These are phyloP conservation scores for Nothophoma quercina DNA, from an alignment of 2,329 filamentous ascomycete genomes.

Conservation along the genomic window DNA sequence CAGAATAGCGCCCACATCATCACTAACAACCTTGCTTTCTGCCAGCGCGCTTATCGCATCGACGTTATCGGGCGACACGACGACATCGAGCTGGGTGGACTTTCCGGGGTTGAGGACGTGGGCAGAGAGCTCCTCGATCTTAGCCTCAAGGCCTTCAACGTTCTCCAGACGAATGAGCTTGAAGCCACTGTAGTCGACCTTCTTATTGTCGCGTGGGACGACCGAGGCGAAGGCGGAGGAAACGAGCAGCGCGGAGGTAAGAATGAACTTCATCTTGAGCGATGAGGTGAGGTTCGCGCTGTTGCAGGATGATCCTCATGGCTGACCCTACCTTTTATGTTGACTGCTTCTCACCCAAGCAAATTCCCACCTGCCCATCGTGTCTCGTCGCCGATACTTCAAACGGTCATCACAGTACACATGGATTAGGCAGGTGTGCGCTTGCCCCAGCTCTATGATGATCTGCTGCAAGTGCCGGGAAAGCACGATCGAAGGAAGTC, in stretches of 20 bases:
- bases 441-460: slow-evolving; percentile 13
- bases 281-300: slow-evolving; percentile 9
- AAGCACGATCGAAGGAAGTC: slow-evolving; percentile 26
- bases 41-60: slow-evolving; percentile 38
- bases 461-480: slow-evolving; percentile 31
- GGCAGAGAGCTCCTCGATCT: slow-evolving; percentile 42
- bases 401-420: slow-evolving; percentile 14
- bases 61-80: slow-evolving; percentile 45
- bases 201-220: slow-evolving; percentile 37
- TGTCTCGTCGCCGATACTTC: slow-evolving; percentile 18
- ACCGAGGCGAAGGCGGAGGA: slow-evolving; percentile 33
- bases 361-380: slow-evolving; percentile 32
- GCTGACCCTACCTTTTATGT: slow-evolving; percentile 24
- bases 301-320: background rate
- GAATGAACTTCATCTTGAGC: slow-evolving; percentile 40
- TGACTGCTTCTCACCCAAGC: background rate
- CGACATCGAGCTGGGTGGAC: slow-evolving; percentile 40
- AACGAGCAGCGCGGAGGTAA: slow-evolving; percentile 36
- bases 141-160: slow-evolving; percentile 31
- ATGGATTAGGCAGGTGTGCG: slow-evolving; percentile 36
- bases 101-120: slow-evolving; percentile 46
- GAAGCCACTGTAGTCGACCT: slow-evolving; percentile 48
- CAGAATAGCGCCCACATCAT: slow-evolving; percentile 46
- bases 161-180: slow-evolving; percentile 45
- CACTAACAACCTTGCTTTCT: slow-evolving; percentile 40